A percentile compares a stretch with the other conserved stretches of the same genome.
phyloP scores from a whole-genome alignment of 169 alveolate species.

The Eimeria necatrix region DNA sequence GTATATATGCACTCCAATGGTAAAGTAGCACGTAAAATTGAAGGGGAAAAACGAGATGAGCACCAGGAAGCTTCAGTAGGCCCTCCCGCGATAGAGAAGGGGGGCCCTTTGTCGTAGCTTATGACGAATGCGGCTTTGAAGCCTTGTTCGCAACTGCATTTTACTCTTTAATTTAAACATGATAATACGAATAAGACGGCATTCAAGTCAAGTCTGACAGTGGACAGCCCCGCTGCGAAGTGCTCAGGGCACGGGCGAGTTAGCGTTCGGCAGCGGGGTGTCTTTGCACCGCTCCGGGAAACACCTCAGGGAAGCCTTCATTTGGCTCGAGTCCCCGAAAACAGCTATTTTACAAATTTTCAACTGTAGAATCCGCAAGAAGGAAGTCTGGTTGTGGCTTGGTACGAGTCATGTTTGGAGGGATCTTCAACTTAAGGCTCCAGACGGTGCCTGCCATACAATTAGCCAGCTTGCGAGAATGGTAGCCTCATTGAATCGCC shows the following conservation, averaged over 20 bases:
- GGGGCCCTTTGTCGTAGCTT: conserved; percentile 12
- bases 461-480: no score
- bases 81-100: conserved; percentile 8
- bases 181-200: neutral
- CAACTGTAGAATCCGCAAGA: neutral
- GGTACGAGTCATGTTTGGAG: neutral
- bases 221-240: neutral
- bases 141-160: neutral
- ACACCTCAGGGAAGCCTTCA: neutral
- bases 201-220: neutral
- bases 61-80: no score
- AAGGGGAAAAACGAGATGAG: no score
- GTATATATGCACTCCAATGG: no score
- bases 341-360: neutral
- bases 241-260: neutral
- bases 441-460: no score
- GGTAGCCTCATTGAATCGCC: no score
- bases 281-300: conserved; percentile 7
- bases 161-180: neutral
- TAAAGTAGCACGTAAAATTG: no score
- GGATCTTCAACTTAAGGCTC: no score
- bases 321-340: neutral
- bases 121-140: neutral
- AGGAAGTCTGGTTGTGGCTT: neutral
- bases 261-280: conserved; percentile 55